Percentiles rank a stretch among this genome's conserved stretches.
Evolutionary conservation across 2,329 filamentous ascomycete genomes (phyloP).

Genomic region (Huntiella bhutanensis): DNA sequence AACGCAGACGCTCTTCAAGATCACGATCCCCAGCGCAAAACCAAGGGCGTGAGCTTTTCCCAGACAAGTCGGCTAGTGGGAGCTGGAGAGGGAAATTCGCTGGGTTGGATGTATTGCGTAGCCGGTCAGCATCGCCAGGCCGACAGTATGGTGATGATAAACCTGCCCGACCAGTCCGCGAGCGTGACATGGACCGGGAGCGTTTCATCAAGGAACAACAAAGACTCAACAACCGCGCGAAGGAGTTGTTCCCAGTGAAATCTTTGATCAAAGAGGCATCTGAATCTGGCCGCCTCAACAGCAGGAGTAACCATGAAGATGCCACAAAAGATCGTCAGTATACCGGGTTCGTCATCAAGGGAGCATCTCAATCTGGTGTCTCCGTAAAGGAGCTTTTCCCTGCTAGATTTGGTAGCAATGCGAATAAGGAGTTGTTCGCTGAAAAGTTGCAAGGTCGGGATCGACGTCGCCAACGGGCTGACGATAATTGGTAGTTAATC

Average conservation of each 20-base stretch:
- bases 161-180: slow-evolving; percentile 9
- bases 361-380: neutral
- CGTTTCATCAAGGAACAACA: slow-evolving; percentile 20
- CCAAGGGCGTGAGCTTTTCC: slow-evolving; percentile 45
- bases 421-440: slow-evolving; percentile 51
- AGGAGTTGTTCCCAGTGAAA: slow-evolving; percentile 22
- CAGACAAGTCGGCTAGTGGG: slow-evolving; percentile 18
- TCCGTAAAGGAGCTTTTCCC: slow-evolving; percentile 11
- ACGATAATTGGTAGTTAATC: slow-evolving; percentile 37
- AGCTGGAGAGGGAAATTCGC: slow-evolving; percentile 20
- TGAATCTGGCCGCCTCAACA: neutral
- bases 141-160: slow-evolving; percentile 20
- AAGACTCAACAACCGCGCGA: slow-evolving; percentile 16
- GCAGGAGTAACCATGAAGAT: neutral
- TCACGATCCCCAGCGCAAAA: slow-evolving; percentile 17
- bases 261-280: slow-evolving; percentile 9
- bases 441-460: slow-evolving; percentile 39
- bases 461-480: slow-evolving; percentile 44
- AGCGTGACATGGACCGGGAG: slow-evolving; percentile 19
- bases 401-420: slow-evolving; percentile 22
- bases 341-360: slow-evolving; percentile 9
- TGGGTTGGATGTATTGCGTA: neutral
- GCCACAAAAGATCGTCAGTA: neutral
- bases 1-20: slow-evolving; percentile 15
- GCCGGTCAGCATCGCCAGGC: slow-evolving; percentile 29